Conservation (phyloP, 805 yeast genomes). For the Myxozyma vanderwaltii region DNA sequence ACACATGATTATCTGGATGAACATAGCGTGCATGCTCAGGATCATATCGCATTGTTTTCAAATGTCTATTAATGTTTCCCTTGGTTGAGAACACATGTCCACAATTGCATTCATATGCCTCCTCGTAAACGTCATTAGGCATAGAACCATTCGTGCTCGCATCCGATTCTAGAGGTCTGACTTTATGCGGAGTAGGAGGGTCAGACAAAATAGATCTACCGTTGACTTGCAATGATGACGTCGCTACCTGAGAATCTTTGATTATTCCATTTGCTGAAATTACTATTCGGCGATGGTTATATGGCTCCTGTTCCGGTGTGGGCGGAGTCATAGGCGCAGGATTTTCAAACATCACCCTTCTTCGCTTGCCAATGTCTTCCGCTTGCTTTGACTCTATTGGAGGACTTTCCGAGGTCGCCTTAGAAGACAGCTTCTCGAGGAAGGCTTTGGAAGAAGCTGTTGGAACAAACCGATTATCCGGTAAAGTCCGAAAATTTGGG, state of each 20-base stretch:
- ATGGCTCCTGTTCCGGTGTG: conserved; percentile 6
- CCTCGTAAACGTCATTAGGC: conserved; percentile 1
- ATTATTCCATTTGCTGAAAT: not conserved
- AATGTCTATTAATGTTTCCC: conserved; percentile 29
- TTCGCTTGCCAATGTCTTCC: conserved; percentile 6
- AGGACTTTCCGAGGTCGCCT: not conserved
- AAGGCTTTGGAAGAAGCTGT: not conserved
- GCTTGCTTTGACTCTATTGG: not conserved
- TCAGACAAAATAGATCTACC: conserved; percentile 21
- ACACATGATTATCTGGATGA: conserved; percentile 20
- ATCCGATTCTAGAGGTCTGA: not conserved
- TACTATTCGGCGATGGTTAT: not conserved
- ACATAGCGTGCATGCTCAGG: conserved; percentile 21
- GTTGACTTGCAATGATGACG: conserved; percentile 7
- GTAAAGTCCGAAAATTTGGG: not conserved
- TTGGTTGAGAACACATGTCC: conserved; percentile 26
- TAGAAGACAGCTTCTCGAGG: not conserved
- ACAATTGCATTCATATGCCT: conserved; percentile 21
- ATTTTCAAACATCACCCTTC: conserved; percentile 13
- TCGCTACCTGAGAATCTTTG: not conserved
- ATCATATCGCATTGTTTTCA: conserved; percentile 21
- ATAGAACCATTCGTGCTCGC: not conserved
- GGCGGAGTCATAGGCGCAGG: conserved; percentile 6
- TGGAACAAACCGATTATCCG: conserved; percentile 3
- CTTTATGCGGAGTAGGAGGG: conserved; percentile 3